A percentile compares a stretch with the other conserved stretches of the same genome.
phyloP scores from a whole-genome alignment of 1,284 basidiomycete genomes.

The Heterobasidion irregulare region DNA sequence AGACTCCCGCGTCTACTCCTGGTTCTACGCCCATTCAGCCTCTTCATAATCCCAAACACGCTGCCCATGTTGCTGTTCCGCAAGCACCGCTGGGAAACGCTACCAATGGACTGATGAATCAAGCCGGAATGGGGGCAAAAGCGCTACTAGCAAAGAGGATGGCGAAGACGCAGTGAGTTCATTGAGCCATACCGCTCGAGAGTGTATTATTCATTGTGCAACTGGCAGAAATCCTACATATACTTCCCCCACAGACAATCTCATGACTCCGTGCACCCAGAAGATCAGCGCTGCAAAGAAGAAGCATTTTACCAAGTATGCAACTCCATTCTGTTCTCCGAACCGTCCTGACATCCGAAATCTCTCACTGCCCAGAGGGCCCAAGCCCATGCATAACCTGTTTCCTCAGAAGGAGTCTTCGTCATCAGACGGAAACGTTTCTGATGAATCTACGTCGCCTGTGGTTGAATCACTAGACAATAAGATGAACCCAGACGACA shows the following conservation, averaged over 20 bases:
- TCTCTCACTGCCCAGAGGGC: constrained; percentile 28
- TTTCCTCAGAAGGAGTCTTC: constrained; percentile 38
- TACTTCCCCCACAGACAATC: constrained; percentile 86
- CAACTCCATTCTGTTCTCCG: background rate
- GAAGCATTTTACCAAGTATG: constrained; percentile 86
- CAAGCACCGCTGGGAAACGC: constrained; percentile 72
- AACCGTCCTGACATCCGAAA: background rate
- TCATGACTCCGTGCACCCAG: constrained; percentile 87
- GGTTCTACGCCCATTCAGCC: constrained; percentile 58
- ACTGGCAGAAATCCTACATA: constrained; percentile 68
- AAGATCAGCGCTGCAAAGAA: constrained; percentile 86
- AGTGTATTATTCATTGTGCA: background rate
- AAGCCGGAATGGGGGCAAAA: constrained; percentile 75
- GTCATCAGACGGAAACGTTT: constrained; percentile 27
- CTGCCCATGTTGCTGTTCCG: constrained; percentile 71
- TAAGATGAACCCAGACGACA: constrained; percentile 38
- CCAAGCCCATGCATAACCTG: constrained; percentile 51
- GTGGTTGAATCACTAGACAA: constrained; percentile 1
- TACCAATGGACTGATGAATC: constrained; percentile 37
- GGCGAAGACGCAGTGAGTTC: constrained; percentile 70
- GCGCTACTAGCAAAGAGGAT: constrained; percentile 84
- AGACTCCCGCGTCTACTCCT: constrained; percentile 60
- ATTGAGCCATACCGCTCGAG: background rate
- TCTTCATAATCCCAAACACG: constrained; percentile 75
- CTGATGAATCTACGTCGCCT: constrained; percentile 1